Evolutionary conservation across 805 yeast species (phyloP).

Genomic region (Candida ulmi): DNA sequence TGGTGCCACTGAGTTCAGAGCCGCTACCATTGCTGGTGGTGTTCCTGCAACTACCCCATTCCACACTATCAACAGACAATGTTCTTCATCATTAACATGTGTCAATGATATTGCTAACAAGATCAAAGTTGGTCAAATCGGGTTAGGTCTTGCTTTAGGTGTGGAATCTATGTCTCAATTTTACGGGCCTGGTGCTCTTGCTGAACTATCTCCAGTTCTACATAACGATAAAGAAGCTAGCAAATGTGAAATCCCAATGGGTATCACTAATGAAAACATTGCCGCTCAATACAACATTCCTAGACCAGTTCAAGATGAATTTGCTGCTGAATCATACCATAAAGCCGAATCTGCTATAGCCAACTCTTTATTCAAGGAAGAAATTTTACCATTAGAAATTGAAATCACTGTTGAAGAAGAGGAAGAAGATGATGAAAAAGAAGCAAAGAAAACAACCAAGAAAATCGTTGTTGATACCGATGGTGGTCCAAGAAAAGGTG

Average conservation of each 20-base stretch:
- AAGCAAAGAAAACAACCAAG: slow-evolving; percentile 18
- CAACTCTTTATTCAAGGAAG: slow-evolving; percentile 75
- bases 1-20: slow-evolving; percentile 92
- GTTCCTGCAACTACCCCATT: slow-evolving; percentile 78
- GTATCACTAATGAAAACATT: slow-evolving; percentile 90
- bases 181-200: slow-evolving; percentile 76
- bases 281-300: slow-evolving; percentile 59
- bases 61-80: slow-evolving; percentile 84
- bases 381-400: slow-evolving; percentile 76
- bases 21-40: slow-evolving; percentile 88
- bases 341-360: slow-evolving; percentile 77
- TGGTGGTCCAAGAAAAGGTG: slow-evolving; percentile 88
- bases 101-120: slow-evolving; percentile 86
- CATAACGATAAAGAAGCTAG: slow-evolving; percentile 42
- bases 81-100: slow-evolving; percentile 92
- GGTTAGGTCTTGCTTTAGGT: slow-evolving; percentile 87
- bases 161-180: slow-evolving; percentile 91
- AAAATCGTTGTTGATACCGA: slow-evolving; percentile 51
- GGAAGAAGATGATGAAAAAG: slow-evolving; percentile 52
- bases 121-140: slow-evolving; percentile 82
- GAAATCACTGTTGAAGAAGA: slow-evolving; percentile 48
- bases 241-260: slow-evolving; percentile 92
- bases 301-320: slow-evolving; percentile 75
- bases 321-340: slow-evolving; percentile 81
- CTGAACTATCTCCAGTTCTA: slow-evolving; percentile 49